Base-by-base conservation (phyloP, 176 grass and related monocot genomes). In the Raddia guianensis region DNA sequence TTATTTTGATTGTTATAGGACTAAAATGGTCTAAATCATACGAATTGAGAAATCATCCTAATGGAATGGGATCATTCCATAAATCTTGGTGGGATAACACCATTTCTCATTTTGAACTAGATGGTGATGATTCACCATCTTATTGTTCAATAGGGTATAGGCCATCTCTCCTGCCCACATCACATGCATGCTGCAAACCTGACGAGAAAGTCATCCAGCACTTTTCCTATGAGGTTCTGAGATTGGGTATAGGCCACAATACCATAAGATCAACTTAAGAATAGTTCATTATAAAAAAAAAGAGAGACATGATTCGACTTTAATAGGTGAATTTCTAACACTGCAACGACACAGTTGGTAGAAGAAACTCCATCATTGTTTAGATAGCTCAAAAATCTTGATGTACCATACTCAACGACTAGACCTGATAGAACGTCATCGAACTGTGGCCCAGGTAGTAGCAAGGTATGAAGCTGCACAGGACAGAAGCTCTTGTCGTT, bases 391-490 rank as follows among this genome's bases (percentile, higher is more conserved):
- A 21, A 58, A 21, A 54, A 47, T 27, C 72, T 76, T 58, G 57
- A 54, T 13, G 6, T 4, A 6, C 12, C 63, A 70, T 12, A 32
- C 49, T 53, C 9, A 48, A n/a, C 72, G 47, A 80, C 78, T 7
- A 32, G 33, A 12, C 3, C 48, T 19, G 48, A 82, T 48, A 82
- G 56, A 80, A 53, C 70, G 44, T 70, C 45, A 52, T 49, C 43
- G 32, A 59, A 50, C 43, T 50, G 46, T 49, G 27, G 54, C 53
- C 33, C 18, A 11, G 59, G 77, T 6, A 65, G n/a, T 8, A 18
- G 46, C 4, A 43, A 75, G 49, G 9, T 75, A 75, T 42, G 57
- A 13, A 82, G 3, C 76, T 86, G 76, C 66, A 70, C 8, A 55
- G 48, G 52, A 56, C 12, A 21, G 46, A 44, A 37, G 3, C 4